Evolutionary conservation across 176 grass and related monocot species (phyloP), one percentile per base, ranked within the genome.

Genomic region (Aegilops sharonensis): DNA sequence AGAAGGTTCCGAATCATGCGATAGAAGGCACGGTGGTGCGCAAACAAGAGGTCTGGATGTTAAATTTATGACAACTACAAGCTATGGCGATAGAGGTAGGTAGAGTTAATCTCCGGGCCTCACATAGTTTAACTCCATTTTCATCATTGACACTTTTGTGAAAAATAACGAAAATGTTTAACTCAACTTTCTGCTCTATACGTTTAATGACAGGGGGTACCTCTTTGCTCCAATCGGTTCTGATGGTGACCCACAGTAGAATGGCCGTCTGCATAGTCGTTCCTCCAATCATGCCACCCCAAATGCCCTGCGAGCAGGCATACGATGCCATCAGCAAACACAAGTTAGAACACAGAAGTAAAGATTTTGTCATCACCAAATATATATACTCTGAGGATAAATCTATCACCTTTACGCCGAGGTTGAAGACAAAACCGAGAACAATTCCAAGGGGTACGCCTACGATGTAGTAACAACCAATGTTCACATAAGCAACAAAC

Each of bases 401-500:
- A 61, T 77, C 37, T 13, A 82, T 21, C 78, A 98, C 95, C 85
- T 92, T 91, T 52, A 90, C 93, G 13, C 95, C 95, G 2, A 95
- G 67, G 0, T 90, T 80, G 79, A 98, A 95, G 39, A 83, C 50
- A 50, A 98, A 98, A 4, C 95, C 95, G 0, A 98, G 91, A 30
- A 98, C 64, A 48, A 37, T 72, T 8, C 95, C 95, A 36, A 93
- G 85, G 30, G 95, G 95, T 29, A 98, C 91, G 11, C 95, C 95
- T 1, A 98, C 80, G 15, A 98, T 77, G 62, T 98, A 98, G 70
- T 98, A 98, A 60, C 95, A 98, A 14, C 92, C 91, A 6, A 98
- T 90, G 86, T 98, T 98, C 25, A 98, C 95, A 9, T 98, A 98
- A 24, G 95, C 95, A 65, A 98, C 95, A 52, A 98, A 95, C 18